phyloP scores from a whole-genome alignment of 331 rosid genomes.

The Arachis monticola region DNA sequence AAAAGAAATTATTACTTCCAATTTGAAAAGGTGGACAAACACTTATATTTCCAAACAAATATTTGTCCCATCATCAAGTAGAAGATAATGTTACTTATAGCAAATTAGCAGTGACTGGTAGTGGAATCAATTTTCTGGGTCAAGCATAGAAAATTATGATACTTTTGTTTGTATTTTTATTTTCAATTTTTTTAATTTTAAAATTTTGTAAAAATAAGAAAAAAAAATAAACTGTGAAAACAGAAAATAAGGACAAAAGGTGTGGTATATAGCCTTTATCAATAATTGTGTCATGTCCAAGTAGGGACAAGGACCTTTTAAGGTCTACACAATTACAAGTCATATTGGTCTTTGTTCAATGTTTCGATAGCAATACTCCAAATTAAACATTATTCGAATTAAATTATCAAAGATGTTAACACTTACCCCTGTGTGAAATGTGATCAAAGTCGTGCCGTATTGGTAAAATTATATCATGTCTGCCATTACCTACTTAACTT shows the following conservation, averaged over 20 bases:
- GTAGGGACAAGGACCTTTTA: no score
- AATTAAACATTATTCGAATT: not conserved
- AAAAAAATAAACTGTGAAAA: not conserved
- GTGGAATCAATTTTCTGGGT: conserved; percentile 5
- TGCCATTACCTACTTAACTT: not conserved
- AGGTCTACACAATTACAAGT: not conserved
- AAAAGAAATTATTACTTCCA: no score
- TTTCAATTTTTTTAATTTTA: not conserved
- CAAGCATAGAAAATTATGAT: conserved; percentile 4
- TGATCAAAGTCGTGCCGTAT: not conserved
- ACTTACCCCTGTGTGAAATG: not conserved
- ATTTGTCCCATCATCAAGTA: no score
- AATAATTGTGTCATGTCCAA: not conserved
- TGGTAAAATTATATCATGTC: not conserved
- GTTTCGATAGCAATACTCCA: conserved; percentile 31
- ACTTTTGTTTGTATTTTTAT: not conserved
- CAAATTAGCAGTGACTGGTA: no score
- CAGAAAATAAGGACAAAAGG: not conserved
- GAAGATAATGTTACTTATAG: no score
- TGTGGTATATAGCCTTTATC: not conserved
- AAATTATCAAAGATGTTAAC: not conserved
- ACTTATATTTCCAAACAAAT: no score
- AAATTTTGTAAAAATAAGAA: no score
- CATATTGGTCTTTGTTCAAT: conserved; percentile 30
- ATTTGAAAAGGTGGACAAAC: no score